Conservation (phyloP, 768 basidiomycete genomes). For the Holtermannia corniformis region DNA sequence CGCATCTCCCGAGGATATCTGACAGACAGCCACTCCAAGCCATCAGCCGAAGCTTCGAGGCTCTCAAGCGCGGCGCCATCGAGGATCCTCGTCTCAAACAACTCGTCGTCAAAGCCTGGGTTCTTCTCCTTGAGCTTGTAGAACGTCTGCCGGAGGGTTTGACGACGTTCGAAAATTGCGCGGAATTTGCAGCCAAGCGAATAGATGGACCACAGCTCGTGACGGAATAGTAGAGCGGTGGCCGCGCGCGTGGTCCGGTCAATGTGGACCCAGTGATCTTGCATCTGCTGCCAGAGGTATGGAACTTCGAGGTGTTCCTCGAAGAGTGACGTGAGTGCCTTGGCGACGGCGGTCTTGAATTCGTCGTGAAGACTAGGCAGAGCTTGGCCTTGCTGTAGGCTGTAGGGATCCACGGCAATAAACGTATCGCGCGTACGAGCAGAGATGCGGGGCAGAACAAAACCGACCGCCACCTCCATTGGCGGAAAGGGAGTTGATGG, state of each 20-base stretch:
- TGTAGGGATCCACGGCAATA: neutral
- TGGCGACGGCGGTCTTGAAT: slow-evolving; percentile 61
- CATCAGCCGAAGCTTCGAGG: slow-evolving; percentile 81
- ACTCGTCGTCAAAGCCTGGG: slow-evolving; percentile 55
- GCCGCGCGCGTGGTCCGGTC: neutral
- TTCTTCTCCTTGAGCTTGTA: slow-evolving; percentile 48
- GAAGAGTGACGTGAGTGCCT: slow-evolving; percentile 71
- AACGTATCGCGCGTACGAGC: slow-evolving; percentile 59
- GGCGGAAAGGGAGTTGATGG: slow-evolving; percentile 52
- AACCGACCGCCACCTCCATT: slow-evolving; percentile 72
- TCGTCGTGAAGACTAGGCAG: slow-evolving; percentile 45
- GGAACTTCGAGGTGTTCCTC: slow-evolving; percentile 85
- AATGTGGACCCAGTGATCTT: slow-evolving; percentile 47
- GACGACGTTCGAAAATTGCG: slow-evolving; percentile 66
- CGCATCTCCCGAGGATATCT: slow-evolving; percentile 57
- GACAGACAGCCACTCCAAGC: slow-evolving; percentile 80
- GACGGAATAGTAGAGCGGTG: slow-evolving; percentile 55
- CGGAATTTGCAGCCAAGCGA: slow-evolving; percentile 81
- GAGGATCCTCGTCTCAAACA: slow-evolving; percentile 62
- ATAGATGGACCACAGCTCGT: slow-evolving; percentile 87
- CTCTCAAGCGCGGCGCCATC: slow-evolving; percentile 48
- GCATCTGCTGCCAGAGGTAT: slow-evolving; percentile 85
- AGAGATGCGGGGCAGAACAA: slow-evolving; percentile 78
- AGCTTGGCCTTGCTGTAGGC: too few relatives aligned
- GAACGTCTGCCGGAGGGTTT: slow-evolving; percentile 57